phyloP scores from a whole-genome alignment of 2,329 filamentous ascomycete species.

The Chrysoporthe puriensis region DNA sequence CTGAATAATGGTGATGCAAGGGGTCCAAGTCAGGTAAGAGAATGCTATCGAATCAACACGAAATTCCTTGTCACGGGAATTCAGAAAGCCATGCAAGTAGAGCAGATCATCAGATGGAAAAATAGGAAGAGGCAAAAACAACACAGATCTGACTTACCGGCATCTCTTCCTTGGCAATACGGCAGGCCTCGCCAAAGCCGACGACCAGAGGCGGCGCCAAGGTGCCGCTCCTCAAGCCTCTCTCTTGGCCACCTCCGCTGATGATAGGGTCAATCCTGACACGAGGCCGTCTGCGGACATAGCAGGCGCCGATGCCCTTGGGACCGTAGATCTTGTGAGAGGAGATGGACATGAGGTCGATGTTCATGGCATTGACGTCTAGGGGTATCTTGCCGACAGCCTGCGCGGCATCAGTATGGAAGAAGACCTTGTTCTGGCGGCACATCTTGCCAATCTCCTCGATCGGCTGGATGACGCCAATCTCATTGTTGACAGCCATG shows the following conservation, averaged over 20 bases:
- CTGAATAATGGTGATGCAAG: neutral
- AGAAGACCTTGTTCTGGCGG: constrained; percentile 90
- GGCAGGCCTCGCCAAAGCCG: constrained; percentile 93
- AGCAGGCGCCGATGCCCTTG: constrained; percentile 96
- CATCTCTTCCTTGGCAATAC: constrained; percentile 89
- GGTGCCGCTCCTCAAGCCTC: constrained; percentile 92
- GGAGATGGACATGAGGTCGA: constrained; percentile 98
- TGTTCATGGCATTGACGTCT: constrained; percentile 96
- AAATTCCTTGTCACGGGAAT: constrained; percentile 63
- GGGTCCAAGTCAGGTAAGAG: constrained; percentile 53
- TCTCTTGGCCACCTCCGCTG: constrained; percentile 92
- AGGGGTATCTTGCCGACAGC: constrained; percentile 98
- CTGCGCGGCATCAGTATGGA: constrained; percentile 96
- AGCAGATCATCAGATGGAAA: constrained; percentile 73
- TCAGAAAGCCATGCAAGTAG: constrained; percentile 92
- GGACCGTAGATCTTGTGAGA: constrained; percentile 99
- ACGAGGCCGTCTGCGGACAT: constrained; percentile 86
- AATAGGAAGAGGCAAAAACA: constrained; percentile 21
- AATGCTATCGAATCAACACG: constrained; percentile 68
- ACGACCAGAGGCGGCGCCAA: constrained; percentile 86
- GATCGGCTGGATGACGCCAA: constrained; percentile 96
- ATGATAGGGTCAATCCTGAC: constrained; percentile 96
- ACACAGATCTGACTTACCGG: constrained; percentile 63
- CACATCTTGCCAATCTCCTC: constrained; percentile 93
- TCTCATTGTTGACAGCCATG: constrained; percentile 99